Evolutionary conservation across 2,329 filamentous ascomycete genomes (phyloP), one percentile per base, ranked within the genome.

Genomic region (Diaporthe ampelina): DNA sequence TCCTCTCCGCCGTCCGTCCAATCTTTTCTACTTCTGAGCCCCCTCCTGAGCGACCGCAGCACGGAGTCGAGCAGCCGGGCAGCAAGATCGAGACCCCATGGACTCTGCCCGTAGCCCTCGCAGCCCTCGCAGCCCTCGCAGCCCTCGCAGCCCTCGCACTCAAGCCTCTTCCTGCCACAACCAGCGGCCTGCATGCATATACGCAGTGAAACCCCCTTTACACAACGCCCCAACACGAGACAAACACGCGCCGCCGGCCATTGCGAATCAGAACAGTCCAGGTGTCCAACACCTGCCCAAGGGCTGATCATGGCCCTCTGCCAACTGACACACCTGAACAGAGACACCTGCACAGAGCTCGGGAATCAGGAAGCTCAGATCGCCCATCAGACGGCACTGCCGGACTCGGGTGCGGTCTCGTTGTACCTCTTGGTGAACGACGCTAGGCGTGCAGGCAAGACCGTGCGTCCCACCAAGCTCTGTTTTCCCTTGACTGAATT

Each of bases 141-240:
- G 35, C 35, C 35, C 35, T 37, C 35, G 35, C 35, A 24, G 32
- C 32, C n/a, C 54, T 71, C 68, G 26, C 24, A 40, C 61, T 54
- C 32, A 59, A 19, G 45, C 69, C 43, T 61, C 26, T n/a, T n/a
- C 32, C 29, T 70, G 56, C 68, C 63, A 8, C 40, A 73, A 59
- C 15, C 40, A 73, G 32, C 61, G 19, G 43, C 56, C 43, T 69
- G 43, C 45, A 54, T 69, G 43, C 45, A 54, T 59, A 40, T 50
- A 74, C 72, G 69, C 69, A 52, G 68, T 76, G 59, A 68, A 63
- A 76, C 74, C 61, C 57, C 54, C 59, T 68, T 48, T 67, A 70
- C 72, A 48, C 57, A 48, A 57, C 65, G 65, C 67, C 57, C 65
- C 57, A 29, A 74, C 69, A 72, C 74, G 57, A 72, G 59, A 67